phyloP scores from a whole-genome alignment of 305 asterid genomes.

The Ajuga reptans region DNA sequence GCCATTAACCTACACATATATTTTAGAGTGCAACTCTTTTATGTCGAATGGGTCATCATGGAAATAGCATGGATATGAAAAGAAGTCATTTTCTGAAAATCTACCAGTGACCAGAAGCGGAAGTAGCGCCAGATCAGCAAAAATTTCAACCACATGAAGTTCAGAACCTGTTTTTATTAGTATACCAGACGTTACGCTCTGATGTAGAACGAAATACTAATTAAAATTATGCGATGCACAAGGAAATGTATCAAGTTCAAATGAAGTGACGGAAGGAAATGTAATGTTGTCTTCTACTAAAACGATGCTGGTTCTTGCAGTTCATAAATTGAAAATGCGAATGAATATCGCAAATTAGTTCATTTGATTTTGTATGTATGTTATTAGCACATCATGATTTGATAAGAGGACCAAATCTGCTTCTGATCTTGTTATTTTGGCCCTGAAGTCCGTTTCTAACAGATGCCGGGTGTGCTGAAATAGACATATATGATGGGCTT shows the following conservation, averaged over 20 bases:
- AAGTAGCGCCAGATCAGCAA: conserved; percentile 94
- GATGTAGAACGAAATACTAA: background rate
- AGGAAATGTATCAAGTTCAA: background rate
- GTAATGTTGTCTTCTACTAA: background rate
- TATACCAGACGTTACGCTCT: conserved; percentile 12
- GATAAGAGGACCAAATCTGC: background rate
- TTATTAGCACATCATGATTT: background rate
- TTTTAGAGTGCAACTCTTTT: conserved; percentile 1
- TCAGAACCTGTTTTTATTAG: conserved; percentile 61
- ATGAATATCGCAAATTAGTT: background rate
- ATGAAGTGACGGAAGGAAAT: background rate
- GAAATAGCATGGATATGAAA: conserved; percentile 17
- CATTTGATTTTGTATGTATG: background rate
- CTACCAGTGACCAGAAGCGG: conserved; percentile 89
- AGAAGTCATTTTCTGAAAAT: conserved; percentile 15
- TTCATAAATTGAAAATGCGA: background rate
- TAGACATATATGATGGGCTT: background rate
- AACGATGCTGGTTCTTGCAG: background rate
- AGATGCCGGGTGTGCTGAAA: background rate
- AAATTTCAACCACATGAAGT: conserved; percentile 97
- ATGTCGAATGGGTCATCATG: background rate
- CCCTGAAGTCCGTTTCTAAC: background rate
- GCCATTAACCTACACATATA: conserved; percentile 68
- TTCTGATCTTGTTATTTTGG: conserved; percentile 11
- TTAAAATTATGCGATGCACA: background rate